Base-by-base conservation (phyloP, 2,329 filamentous ascomycete genomes). In the Talaromyces sp. region DNA sequence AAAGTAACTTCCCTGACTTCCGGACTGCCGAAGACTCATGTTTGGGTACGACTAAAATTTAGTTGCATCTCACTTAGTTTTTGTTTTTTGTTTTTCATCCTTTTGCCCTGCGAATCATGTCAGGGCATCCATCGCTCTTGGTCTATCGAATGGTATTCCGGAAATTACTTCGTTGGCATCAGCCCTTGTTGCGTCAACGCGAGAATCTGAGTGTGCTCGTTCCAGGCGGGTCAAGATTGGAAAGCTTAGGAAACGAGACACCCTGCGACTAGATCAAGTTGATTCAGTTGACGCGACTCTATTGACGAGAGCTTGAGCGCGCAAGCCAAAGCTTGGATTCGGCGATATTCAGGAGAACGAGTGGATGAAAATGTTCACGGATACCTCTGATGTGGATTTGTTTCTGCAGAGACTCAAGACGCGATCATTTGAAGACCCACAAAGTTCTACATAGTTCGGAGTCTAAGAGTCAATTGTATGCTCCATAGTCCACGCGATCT, bases 281-380 rank as follows among this genome's bases (percentile, higher is more conserved):
- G 31, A 35, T 54, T 2, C 31, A 33, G 7, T 52, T 33, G 27
- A 52, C 8, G 7, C 33, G 25, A 33, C 49, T 3, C n/a, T 27
- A 27, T 37, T 15, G 50, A 19, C 50, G n/a, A 19, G 17, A 52
- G 27, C 9, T 54, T 15, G 31, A 54, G 6, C 27, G 27, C 17
- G 50, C 27, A 33, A 13, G 50, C 50, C 50, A 54, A 2, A 25
- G 39, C 25, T 27, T 45, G 17, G 10, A 17, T 59, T 45, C 22
- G 39, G 57, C 25, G 39, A 60, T 45, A 19, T 60, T 47, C 57
- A 60, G 57, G 57, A 41, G 39, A 15, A 45, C n/a, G 25, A 9
- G n/a, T 56, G 33, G 49, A 7, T 4, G 3, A n/a, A 52, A 33
- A 52, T 7, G 13, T 22, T 8, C 47, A 31, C 22, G 15, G 17